These are phyloP conservation scores for Rhizopogon vulgaris DNA, from an alignment of 768 basidiomycete genomes.

Conservation along the genomic window DNA sequence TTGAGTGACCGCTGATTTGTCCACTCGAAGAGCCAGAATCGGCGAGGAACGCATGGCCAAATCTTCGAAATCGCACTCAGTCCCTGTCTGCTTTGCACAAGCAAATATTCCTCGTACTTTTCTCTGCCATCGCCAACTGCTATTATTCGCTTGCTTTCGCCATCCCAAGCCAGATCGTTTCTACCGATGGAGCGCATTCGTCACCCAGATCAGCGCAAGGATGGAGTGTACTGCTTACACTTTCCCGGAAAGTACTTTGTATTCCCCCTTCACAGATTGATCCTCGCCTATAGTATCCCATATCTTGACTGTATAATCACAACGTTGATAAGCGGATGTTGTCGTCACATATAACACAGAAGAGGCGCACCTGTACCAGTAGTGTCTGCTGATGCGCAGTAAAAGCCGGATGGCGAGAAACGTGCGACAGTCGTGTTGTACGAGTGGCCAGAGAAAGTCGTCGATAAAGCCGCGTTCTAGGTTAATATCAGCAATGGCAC, in stretches of 20 bases:
- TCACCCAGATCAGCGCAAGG: not conserved
- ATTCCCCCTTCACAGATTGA: slow-evolving; percentile 75
- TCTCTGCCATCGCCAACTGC: slow-evolving; percentile 91
- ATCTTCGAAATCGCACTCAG: slow-evolving; percentile 37
- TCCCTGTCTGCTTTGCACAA: not conserved
- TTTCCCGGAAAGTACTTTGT: slow-evolving; percentile 64
- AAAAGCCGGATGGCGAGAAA: slow-evolving; percentile 90
- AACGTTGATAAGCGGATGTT: not conserved
- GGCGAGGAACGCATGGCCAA: slow-evolving; percentile 78
- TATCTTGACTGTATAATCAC: slow-evolving; percentile 56
- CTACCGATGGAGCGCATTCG: slow-evolving; percentile 31
- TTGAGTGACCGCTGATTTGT: slow-evolving; percentile 85
- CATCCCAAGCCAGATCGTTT: slow-evolving; percentile 95
- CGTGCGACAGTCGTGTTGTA: slow-evolving; percentile 85
- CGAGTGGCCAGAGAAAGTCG: slow-evolving; percentile 72
- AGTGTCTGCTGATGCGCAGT: slow-evolving; percentile 87
- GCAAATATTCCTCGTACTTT: slow-evolving; percentile 41
- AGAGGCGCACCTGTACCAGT: slow-evolving; percentile 63
- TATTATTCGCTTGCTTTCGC: slow-evolving; percentile 93
- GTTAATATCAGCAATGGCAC: slow-evolving; percentile 2
- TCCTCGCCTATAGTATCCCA: slow-evolving; percentile 92
- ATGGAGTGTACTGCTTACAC: slow-evolving; percentile 40
- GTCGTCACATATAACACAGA: not conserved
- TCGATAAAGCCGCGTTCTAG: slow-evolving; percentile 61
- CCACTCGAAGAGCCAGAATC: slow-evolving; percentile 82